phyloP scores from a whole-genome alignment of 495 filamentous ascomycete genomes.

The Massariosphaeria phaeospora region DNA sequence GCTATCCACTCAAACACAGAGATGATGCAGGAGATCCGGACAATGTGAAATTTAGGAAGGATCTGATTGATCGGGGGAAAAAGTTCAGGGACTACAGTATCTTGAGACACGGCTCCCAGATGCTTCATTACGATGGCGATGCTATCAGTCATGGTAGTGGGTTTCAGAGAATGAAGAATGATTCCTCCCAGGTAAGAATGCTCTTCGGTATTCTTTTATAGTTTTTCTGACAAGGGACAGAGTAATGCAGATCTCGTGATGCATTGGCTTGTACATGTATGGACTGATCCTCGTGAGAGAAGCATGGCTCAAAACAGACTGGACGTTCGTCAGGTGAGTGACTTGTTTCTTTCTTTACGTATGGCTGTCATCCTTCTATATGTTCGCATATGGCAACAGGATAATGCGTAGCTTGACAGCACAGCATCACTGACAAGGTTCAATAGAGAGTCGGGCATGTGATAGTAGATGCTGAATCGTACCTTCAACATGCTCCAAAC shows the following conservation, averaged over 20 bases:
- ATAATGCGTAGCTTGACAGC: too few species aligned
- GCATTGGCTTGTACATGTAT: too few species aligned
- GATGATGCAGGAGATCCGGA: neutral
- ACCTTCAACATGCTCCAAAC: slow-evolving; percentile 11
- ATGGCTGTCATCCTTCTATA: too few species aligned
- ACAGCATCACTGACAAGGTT: too few species aligned
- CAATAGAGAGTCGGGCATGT: neutral
- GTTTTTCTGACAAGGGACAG: neutral
- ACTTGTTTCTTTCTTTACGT: too few species aligned
- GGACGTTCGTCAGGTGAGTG: too few species aligned
- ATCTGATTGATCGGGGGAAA: neutral
- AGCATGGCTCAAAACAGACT: too few species aligned
- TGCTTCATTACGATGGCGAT: neutral
- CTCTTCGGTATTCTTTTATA: neutral
- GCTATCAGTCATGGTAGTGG: slow-evolving; percentile 7
- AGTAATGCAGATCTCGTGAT: neutral
- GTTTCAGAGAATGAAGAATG: slow-evolving; percentile 5
- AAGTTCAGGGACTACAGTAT: neutral
- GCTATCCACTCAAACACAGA: neutral
- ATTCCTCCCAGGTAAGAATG: neutral
- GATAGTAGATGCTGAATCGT: slow-evolving; percentile 4
- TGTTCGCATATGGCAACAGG: too few species aligned
- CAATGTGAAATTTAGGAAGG: neutral
- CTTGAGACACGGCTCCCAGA: neutral
- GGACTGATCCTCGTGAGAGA: too few species aligned